Percentiles rank a stretch among this genome's conserved stretches.
Evolutionary conservation across 73 alveolate species (phyloP).

Genomic region (Paramecium biaurelia): DNA sequence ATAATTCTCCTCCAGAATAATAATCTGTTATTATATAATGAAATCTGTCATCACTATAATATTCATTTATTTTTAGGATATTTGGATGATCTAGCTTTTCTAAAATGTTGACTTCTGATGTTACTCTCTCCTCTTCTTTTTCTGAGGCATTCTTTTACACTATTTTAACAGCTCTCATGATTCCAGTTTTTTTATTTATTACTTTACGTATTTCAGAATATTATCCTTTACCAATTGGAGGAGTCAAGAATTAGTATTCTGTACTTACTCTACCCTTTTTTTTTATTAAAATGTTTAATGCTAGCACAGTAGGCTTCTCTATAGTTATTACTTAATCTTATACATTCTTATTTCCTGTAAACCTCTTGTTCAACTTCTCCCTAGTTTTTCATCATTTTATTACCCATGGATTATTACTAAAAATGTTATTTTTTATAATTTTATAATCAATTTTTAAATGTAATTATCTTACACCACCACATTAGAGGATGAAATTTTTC

Average conservation of each 20-base stretch:
- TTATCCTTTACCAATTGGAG: slow-evolving; percentile 58
- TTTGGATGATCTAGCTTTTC: slow-evolving; percentile 62
- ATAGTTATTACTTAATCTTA: neutral
- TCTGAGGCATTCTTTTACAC: neutral
- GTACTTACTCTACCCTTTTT: neutral
- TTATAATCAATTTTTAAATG: neutral
- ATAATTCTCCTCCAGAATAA: slow-evolving; percentile 67
- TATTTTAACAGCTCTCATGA: slow-evolving; percentile 55
- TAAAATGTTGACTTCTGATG: neutral
- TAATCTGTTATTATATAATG: slow-evolving; percentile 58
- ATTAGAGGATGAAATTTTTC: too few relatives aligned
- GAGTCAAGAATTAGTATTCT: slow-evolving; percentile 27
- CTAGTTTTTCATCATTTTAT: neutral
- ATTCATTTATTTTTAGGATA: slow-evolving; percentile 56
- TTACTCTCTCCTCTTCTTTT: slow-evolving; percentile 41
- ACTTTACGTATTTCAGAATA: slow-evolving; percentile 42
- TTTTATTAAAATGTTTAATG: neutral
- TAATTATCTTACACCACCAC: too few relatives aligned
- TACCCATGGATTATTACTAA: neutral
- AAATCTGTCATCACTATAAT: slow-evolving; percentile 45
- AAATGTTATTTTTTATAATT: neutral
- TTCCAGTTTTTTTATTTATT: slow-evolving; percentile 49
- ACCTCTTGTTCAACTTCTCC: neutral
- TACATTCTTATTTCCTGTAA: neutral
- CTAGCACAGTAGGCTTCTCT: neutral